These are phyloP conservation scores for Jaapia argillacea DNA, from an alignment of 768 basidiomycete genomes.

Conservation along the genomic window DNA sequence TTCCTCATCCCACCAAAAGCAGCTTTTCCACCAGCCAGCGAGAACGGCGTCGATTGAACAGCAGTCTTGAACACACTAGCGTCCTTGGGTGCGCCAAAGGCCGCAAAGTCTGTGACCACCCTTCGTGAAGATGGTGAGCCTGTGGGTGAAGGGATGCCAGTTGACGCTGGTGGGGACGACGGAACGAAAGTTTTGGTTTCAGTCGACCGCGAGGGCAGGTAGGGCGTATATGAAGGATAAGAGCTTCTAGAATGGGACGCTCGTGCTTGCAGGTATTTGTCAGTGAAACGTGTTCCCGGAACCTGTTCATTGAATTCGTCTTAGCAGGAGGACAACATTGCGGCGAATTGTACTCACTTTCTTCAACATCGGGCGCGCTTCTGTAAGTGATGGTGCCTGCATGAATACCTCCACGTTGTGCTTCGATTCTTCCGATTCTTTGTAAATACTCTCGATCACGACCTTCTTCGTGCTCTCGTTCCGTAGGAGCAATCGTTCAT, in stretches of 20 bases:
- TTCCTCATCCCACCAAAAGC: constrained; percentile 66
- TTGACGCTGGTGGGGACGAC: constrained; percentile 17
- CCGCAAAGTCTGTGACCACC: constrained; percentile 81
- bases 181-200: constrained; percentile 25
- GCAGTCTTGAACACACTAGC: constrained; percentile 80
- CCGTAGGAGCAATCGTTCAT: constrained; percentile 80
- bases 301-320: too few relatives aligned
- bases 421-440: constrained; percentile 76
- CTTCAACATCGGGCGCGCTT: constrained; percentile 70
- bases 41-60: constrained; percentile 73
- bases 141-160: constrained; percentile 15
- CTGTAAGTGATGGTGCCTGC: constrained; percentile 54
- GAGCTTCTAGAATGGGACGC: constrained; percentile 42
- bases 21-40: constrained; percentile 68
- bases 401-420: constrained; percentile 88
- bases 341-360: constrained; percentile 40
- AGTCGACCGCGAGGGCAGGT: constrained; percentile 31
- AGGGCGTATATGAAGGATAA: constrained; percentile 42
- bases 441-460: constrained; percentile 93
- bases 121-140: constrained; percentile 68
- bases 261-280: constrained; percentile 82
- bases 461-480: constrained; percentile 98
- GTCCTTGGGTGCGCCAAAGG: constrained; percentile 68
- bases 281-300: constrained; percentile 91
- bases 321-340: constrained; percentile 1